phyloP scores from a whole-genome alignment of 345 rosid species.

The Salix viminalis region DNA sequence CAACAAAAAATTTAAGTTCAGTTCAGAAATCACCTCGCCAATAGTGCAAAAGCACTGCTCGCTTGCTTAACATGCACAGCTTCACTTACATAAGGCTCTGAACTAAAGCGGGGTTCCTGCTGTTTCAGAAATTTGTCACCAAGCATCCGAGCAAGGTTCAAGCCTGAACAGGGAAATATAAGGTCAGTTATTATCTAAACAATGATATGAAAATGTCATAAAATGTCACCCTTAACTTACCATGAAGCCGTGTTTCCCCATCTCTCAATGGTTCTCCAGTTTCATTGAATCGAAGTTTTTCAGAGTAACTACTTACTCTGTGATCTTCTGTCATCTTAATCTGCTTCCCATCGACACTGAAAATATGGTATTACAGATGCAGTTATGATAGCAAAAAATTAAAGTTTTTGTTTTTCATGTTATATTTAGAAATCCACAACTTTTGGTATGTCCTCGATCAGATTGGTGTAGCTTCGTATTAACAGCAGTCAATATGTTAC shows the following conservation, averaged over 20 bases:
- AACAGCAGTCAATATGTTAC: background rate
- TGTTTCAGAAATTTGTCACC: slow-evolving; percentile 94
- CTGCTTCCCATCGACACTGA: slow-evolving; percentile 69
- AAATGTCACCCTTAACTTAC: slow-evolving; percentile 30
- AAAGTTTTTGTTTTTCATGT: background rate
- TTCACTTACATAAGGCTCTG: slow-evolving; percentile 80
- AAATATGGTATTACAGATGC: slow-evolving; percentile 12
- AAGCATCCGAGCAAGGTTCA: slow-evolving; percentile 93
- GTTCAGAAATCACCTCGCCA: slow-evolving; percentile 65
- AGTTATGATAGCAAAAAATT: background rate
- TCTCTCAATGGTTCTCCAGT: slow-evolving; percentile 71
- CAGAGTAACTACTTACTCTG: slow-evolving; percentile 61
- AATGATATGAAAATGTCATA: background rate
- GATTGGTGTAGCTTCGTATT: background rate
- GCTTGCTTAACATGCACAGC: slow-evolving; percentile 54
- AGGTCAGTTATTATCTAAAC: background rate
- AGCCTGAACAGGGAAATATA: slow-evolving; percentile 40
- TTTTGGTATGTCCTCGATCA: background rate
- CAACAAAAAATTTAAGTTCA: background rate
- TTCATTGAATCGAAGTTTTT: slow-evolving; percentile 60
- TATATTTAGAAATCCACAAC: background rate
- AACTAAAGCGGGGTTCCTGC: slow-evolving; percentile 78
- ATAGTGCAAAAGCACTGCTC: slow-evolving; percentile 54
- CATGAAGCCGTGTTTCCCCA: slow-evolving; percentile 70
- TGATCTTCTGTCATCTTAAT: slow-evolving; percentile 93